These are phyloP conservation scores for Pichia membranifaciens DNA, from an alignment of 805 yeast genomes.

Conservation along the genomic window DNA sequence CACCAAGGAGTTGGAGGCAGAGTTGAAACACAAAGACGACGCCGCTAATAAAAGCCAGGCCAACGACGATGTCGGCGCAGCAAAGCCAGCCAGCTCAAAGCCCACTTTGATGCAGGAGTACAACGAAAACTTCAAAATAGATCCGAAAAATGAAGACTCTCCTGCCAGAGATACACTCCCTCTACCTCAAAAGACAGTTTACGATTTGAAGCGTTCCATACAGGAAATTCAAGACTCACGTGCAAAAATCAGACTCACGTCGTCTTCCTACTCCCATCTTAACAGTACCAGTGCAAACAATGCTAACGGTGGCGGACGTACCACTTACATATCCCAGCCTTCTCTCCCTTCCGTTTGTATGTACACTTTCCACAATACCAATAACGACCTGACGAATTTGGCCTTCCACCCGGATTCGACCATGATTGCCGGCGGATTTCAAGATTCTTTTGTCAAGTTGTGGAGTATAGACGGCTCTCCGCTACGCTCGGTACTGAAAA, in stretches of 20 bases:
- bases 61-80: slow-evolving; percentile 1
- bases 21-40: slow-evolving; percentile 73
- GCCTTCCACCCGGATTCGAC: slow-evolving; percentile 86
- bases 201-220: slow-evolving; percentile 75
- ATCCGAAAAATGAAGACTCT: slow-evolving; percentile 49
- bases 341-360: slow-evolving; percentile 91
- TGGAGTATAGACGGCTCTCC: slow-evolving; percentile 95
- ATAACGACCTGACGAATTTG: slow-evolving; percentile 78
- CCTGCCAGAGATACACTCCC: slow-evolving; percentile 78
- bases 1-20: slow-evolving; percentile 76
- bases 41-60: slow-evolving; percentile 22
- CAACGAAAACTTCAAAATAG: slow-evolving; percentile 49
- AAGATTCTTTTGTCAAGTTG: slow-evolving; percentile 81
- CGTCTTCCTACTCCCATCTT: slow-evolving; percentile 27
- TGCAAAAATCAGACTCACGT: slow-evolving; percentile 60
- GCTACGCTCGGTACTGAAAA: slow-evolving; percentile 52
- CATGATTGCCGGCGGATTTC: slow-evolving; percentile 88
- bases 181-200: slow-evolving; percentile 73
- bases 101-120: slow-evolving; percentile 61
- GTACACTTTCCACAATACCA: slow-evolving; percentile 96
- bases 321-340: slow-evolving; percentile 43
- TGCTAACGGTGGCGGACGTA: neutral
- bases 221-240: slow-evolving; percentile 77
- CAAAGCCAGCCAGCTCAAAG: slow-evolving; percentile 15
- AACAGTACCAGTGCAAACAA: slow-evolving; percentile 7